Evolutionary conservation across 305 asterid species (phyloP).

Genomic region (Fraxinus ornus): DNA sequence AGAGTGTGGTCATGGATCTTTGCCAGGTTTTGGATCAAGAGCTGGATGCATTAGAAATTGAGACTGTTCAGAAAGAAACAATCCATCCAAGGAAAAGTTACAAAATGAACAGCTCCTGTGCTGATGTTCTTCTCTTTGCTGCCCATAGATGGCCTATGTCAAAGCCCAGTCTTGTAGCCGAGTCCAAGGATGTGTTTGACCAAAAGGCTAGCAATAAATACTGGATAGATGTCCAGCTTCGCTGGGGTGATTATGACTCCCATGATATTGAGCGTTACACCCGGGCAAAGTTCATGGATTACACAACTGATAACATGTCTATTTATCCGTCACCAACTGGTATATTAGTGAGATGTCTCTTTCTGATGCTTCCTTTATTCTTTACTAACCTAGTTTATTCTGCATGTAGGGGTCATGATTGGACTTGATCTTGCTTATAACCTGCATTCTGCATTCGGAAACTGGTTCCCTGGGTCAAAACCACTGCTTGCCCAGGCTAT

Average conservation of each 20-base stretch:
- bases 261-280: constrained; percentile 97
- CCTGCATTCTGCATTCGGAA: constrained; percentile 97
- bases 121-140: constrained; percentile 94
- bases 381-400: neutral
- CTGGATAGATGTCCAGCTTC: constrained; percentile 99
- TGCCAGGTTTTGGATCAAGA: constrained; percentile 99
- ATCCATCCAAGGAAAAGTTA: constrained; percentile 99
- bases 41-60: constrained; percentile 94
- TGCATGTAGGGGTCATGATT: constrained; percentile 92
- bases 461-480: constrained; percentile 99
- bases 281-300: constrained; percentile 96
- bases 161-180: constrained; percentile 98
- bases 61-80: constrained; percentile 98
- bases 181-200: constrained; percentile 97
- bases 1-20: constrained; percentile 99
- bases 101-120: constrained; percentile 99
- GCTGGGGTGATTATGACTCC: constrained; percentile 99
- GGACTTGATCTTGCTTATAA: constrained; percentile 96
- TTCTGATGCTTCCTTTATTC: neutral
- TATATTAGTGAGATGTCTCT: constrained; percentile 25
- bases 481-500: constrained; percentile 98
- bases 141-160: constrained; percentile 99
- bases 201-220: constrained; percentile 97
- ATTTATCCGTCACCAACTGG: constrained; percentile 99
- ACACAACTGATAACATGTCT: constrained; percentile 98